Base-by-base conservation (phyloP, 208 protist genomes). In the Leishmania mexicana region DNA sequence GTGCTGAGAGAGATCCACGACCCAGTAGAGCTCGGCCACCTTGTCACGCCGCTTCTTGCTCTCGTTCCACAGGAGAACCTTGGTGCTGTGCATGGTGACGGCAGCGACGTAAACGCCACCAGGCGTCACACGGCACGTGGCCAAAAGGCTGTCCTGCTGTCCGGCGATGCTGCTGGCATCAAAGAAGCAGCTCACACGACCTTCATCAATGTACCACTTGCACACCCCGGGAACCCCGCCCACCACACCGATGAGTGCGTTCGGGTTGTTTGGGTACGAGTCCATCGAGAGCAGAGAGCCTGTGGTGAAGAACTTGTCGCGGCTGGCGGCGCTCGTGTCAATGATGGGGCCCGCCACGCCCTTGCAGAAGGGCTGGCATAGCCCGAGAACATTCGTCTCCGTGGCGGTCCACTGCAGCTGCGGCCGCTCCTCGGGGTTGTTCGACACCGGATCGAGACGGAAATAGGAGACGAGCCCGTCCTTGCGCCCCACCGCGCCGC, bases 121-220 rank as follows among this genome's bases (percentile, higher is more conserved):
- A n/a, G 94, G 94, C 1, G 92, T 96, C 21, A 93, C 82, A 21
- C 85, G 78, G 79, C 92, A 94, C 31, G 80, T 81, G 47, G 86
- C 87, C 38, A 95, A 78, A 15, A 74, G 79, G n/a, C 73, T 47
- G 64, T 88, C 85, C 28, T 85, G 58, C 49, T 77, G 49, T 40
- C 81, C 80, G 4, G 60, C 57, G 8, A 92, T 72, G 49, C 74
- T 77, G 67, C 73, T 75, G 6, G 89, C 77, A 76, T 92, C 85
- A 74, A 95, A 97, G 87, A 94, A 96, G 83, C 85, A 88, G 83
- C 86, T 93, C 65, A 96, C 65, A 31, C 88, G 85, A 57, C 81
- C 89, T 64, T 95, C 92, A n/a, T 92, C 94, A 38, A 97, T 58
- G 85, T 93, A 92, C 94, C 92, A 97, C 83, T 96, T 95, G 81